A percentile compares a stretch with the other conserved stretches of the same genome.
phyloP scores from a whole-genome alignment of 2,329 filamentous ascomycete genomes.

The Stagonosporopsis cucurbitacearum region DNA sequence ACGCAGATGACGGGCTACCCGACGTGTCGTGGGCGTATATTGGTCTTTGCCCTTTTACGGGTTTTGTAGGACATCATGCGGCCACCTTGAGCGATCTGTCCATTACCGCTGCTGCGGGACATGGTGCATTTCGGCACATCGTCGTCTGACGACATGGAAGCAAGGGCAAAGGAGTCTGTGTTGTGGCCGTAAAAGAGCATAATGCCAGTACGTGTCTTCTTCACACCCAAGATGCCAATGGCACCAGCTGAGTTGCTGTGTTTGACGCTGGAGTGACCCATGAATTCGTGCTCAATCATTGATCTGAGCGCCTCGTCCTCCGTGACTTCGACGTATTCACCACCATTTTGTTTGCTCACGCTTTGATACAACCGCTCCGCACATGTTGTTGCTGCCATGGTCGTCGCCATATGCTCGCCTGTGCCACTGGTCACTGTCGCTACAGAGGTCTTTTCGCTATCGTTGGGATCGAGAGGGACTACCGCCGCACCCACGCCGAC shows the following conservation, averaged over 20 bases:
- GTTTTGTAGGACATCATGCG: slow-evolving; percentile 54
- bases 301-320: slow-evolving; percentile 80
- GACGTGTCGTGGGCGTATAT: slow-evolving; percentile 13
- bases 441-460: slow-evolving; percentile 72
- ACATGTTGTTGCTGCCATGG: slow-evolving; percentile 85
- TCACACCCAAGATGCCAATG: slow-evolving; percentile 89
- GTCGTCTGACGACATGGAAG: slow-evolving; percentile 85
- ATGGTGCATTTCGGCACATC: slow-evolving; percentile 80
- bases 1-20: slow-evolving; percentile 1
- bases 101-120: slow-evolving; percentile 71
- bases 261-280: slow-evolving; percentile 84
- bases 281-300: slow-evolving; percentile 89
- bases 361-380: slow-evolving; percentile 82
- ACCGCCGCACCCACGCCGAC: slow-evolving; percentile 91
- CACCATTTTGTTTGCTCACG: slow-evolving; percentile 65
- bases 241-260: slow-evolving; percentile 82
- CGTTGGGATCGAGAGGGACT: slow-evolving; percentile 75
- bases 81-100: slow-evolving; percentile 61
- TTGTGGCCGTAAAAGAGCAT: slow-evolving; percentile 96
- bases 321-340: slow-evolving; percentile 68
- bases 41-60: slow-evolving; percentile 39
- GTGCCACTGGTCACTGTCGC: slow-evolving; percentile 92
- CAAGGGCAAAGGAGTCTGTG: slow-evolving; percentile 85
- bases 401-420: slow-evolving; percentile 97
- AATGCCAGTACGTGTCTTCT: slow-evolving; percentile 77